Percentiles rank a stretch among this genome's conserved stretches.
Conservation (phyloP, 129 eudicot species). For the Artemisia tridentata region DNA sequence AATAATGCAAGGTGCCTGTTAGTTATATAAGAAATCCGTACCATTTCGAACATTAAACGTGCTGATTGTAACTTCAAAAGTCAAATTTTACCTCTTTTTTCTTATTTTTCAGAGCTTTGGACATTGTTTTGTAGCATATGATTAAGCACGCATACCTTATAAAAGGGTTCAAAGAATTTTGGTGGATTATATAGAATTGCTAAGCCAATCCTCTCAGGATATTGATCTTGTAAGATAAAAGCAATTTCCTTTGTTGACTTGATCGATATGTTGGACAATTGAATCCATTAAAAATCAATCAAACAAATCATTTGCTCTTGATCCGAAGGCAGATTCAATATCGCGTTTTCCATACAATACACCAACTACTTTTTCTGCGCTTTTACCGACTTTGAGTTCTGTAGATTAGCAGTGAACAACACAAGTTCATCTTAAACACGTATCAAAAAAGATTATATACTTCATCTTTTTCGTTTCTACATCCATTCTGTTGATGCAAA, state of each 20-base stretch:
- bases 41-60: neutral
- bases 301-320: conserved; percentile 97
- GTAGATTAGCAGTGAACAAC: conserved; percentile 23
- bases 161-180: conserved; percentile 88
- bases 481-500: no score
- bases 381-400: conserved; percentile 74
- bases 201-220: conserved; percentile 88
- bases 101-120: neutral
- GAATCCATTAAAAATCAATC: conserved; percentile 72
- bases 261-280: conserved; percentile 49
- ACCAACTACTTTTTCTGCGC: conserved; percentile 73
- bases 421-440: neutral
- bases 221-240: conserved; percentile 77
- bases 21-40: neutral
- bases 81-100: neutral
- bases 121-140: no score
- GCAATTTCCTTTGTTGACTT: conserved; percentile 82
- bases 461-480: neutral
- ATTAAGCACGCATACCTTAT: conserved; percentile 45
- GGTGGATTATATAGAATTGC: conserved; percentile 86
- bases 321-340: conserved; percentile 54
- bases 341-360: conserved; percentile 96
- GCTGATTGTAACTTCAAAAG: neutral
- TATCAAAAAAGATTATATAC: neutral
- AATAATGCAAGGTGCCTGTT: neutral